Evolutionary conservation across 2,329 filamentous ascomycete genomes (phyloP).

Genomic region (Paecilomyces niveus): DNA sequence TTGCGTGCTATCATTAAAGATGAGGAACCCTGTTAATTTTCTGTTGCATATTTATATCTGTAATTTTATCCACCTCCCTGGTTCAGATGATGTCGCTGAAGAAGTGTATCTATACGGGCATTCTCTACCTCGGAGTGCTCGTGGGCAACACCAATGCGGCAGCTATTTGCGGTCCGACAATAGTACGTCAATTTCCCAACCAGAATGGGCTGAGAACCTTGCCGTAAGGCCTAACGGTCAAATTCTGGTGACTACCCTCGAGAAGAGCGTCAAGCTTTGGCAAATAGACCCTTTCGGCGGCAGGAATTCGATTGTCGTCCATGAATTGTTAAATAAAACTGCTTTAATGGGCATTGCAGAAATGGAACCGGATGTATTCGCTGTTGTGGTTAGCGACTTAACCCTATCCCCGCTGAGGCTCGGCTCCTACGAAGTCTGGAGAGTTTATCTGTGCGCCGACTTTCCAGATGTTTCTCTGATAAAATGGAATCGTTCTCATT

Average conservation of each 20-base stretch:
- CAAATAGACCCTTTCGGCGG: conserved; percentile 4
- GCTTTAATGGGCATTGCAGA: conserved; percentile 13
- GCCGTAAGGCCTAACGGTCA: conserved; percentile 8
- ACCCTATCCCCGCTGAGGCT: conserved; percentile 5
- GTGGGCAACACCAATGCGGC: not conserved
- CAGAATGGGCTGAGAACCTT: conserved; percentile 7
- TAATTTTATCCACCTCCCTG: not conserved
- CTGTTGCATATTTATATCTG: not conserved
- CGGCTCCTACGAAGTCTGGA: not conserved
- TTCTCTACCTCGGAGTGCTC: not conserved
- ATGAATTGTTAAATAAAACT: conserved; percentile 7
- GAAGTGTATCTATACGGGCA: not conserved
- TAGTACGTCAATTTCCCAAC: not conserved
- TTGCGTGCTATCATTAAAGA: not conserved
- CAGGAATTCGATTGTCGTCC: conserved; percentile 7
- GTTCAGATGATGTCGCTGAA: not conserved
- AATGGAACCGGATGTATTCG: conserved; percentile 11
- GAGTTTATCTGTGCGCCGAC: conserved; percentile 7
- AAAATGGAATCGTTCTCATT: conserved; percentile 8
- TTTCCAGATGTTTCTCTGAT: conserved; percentile 2
- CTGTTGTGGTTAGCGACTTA: conserved; percentile 12
- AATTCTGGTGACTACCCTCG: conserved; percentile 13
- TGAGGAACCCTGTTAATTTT: not conserved
- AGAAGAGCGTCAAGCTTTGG: conserved; percentile 8
- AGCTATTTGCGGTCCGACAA: not conserved